Conservation (phyloP, 352 stramenopile genomes). For the Phytopythium oedochilum region DNA sequence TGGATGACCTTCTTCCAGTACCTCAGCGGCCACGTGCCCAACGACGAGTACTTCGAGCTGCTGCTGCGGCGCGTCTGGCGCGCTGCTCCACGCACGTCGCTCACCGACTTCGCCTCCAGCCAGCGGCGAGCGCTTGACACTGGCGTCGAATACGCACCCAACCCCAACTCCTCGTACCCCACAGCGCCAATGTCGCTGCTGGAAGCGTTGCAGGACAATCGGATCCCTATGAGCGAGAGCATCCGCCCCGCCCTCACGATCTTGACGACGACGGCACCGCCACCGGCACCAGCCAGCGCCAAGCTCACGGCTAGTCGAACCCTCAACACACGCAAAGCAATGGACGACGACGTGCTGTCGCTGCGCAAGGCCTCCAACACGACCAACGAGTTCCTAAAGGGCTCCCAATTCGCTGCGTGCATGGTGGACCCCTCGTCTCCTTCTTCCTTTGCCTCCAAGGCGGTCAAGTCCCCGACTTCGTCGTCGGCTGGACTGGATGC, state of each 20-base stretch:
- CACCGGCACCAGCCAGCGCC: constrained; percentile 11
- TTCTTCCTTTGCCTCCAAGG: constrained; percentile 11
- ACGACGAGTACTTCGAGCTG: constrained; percentile 75
- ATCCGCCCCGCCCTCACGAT: constrained; percentile 17
- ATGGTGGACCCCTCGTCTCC: constrained; percentile 40
- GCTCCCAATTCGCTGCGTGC: constrained; percentile 57
- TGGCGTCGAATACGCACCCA: neutral
- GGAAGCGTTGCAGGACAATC: constrained; percentile 46
- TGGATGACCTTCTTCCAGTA: constrained; percentile 80
- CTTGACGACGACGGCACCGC: constrained; percentile 14
- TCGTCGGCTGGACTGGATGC: constrained; percentile 26
- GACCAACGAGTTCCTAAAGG: constrained; percentile 67
- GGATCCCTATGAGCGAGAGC: constrained; percentile 15
- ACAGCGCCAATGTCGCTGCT: constrained; percentile 36
- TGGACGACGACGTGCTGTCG: constrained; percentile 26
- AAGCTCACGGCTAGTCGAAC: constrained; percentile 3
- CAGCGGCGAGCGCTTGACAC: neutral
- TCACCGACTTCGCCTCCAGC: constrained; percentile 20
- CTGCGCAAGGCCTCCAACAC: constrained; percentile 25
- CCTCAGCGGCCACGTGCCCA: constrained; percentile 55
- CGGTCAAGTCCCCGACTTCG: neutral
- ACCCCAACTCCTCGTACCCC: neutral
- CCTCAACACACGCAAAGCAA: neutral
- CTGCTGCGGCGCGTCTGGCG: constrained; percentile 71
- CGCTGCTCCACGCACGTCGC: constrained; percentile 30